Conservation (phyloP, 2,329 filamentous ascomycete species). For the Penicillium sp. region DNA sequence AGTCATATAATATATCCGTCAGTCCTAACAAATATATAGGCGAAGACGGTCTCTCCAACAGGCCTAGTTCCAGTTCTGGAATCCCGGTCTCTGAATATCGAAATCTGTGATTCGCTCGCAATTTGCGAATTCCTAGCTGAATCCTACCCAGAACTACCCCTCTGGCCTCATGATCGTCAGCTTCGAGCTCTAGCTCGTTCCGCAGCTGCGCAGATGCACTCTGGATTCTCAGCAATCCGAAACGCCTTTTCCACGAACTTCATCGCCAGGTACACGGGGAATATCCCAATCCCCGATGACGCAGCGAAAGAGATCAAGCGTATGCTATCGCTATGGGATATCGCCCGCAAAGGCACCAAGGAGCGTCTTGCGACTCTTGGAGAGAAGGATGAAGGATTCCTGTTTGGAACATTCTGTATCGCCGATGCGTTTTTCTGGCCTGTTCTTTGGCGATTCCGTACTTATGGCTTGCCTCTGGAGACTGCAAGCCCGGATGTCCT, state of each 20-base stretch:
- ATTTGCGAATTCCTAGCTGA: constrained; percentile 38
- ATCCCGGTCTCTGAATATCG: constrained; percentile 24
- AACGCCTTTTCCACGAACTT: constrained; percentile 31
- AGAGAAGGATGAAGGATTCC: constrained; percentile 33
- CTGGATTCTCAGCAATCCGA: constrained; percentile 31
- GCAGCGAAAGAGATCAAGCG: constrained; percentile 27
- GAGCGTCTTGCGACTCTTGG: constrained; percentile 24
- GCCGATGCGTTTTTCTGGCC: constrained; percentile 43
- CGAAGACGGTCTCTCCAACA: constrained; percentile 26
- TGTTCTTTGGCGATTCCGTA: constrained; percentile 38
- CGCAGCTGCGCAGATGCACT: constrained; percentile 36
- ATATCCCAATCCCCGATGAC: constrained; percentile 28
- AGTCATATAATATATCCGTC: neutral
- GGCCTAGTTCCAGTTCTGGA: constrained; percentile 33
- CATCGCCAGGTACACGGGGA: constrained; percentile 30
- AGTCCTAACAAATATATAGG: constrained; percentile 10
- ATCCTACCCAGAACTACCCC: constrained; percentile 26
- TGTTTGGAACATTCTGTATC: constrained; percentile 40
- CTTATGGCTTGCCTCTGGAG: constrained; percentile 31
- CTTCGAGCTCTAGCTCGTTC: constrained; percentile 34
- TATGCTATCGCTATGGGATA: constrained; percentile 30
- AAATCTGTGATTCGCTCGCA: constrained; percentile 32
- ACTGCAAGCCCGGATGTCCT: constrained; percentile 27
- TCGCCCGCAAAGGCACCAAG: constrained; percentile 24
- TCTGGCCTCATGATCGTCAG: constrained; percentile 35